Evolutionary conservation across 345 rosid genomes (phyloP).

Genomic region (Pelargonium nanum): DNA sequence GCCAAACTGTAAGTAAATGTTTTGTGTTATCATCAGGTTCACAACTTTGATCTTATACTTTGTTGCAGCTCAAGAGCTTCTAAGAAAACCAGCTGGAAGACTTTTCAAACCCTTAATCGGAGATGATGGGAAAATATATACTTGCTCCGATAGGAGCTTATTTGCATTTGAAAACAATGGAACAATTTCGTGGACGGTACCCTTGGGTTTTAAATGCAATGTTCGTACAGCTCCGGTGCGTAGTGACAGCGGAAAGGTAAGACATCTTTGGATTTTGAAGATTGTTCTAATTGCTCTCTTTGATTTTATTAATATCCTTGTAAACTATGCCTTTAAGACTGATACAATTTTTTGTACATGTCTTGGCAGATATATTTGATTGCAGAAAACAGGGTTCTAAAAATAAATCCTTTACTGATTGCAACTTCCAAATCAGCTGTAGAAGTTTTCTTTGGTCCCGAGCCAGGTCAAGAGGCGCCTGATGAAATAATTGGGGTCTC

Average conservation of each 20-base stretch:
- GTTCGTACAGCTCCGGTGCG: constrained; percentile 39
- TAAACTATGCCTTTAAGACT: neutral
- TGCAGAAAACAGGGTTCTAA: constrained; percentile 61
- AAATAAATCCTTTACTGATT: constrained; percentile 25
- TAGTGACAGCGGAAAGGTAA: constrained; percentile 57
- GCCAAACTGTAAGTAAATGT: too few relatives aligned
- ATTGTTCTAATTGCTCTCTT: neutral
- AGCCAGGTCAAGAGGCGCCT: constrained; percentile 23
- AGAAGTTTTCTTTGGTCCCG: constrained; percentile 54
- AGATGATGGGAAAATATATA: constrained; percentile 53
- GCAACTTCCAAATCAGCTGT: constrained; percentile 33
- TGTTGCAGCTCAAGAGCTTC: constrained; percentile 21
- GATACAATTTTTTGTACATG: neutral
- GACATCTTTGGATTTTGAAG: neutral
- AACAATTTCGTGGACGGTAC: constrained; percentile 61
- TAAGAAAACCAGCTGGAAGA: constrained; percentile 15
- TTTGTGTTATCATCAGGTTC: too few relatives aligned
- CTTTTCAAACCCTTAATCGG: constrained; percentile 65
- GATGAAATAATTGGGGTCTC: constrained; percentile 53
- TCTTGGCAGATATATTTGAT: constrained; percentile 55
- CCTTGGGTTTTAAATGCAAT: constrained; percentile 52
- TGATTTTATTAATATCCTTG: neutral
- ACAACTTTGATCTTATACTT: neutral
- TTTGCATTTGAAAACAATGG: constrained; percentile 68
- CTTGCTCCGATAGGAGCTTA: constrained; percentile 53